Conservation (phyloP, 2,329 filamentous ascomycete genomes). For the Leptographium wingfieldii region DNA sequence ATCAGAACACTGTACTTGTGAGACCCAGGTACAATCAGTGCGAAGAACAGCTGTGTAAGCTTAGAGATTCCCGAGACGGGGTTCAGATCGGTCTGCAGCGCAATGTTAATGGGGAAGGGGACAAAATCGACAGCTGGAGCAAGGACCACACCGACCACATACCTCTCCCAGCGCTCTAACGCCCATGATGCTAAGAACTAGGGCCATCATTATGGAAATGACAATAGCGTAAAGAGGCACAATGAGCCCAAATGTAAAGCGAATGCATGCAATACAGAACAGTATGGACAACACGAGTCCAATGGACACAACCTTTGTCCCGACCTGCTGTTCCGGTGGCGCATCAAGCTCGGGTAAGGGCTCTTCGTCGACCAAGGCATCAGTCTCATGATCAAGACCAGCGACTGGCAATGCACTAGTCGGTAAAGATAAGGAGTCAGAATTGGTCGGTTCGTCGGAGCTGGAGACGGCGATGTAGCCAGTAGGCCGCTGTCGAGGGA, state of each 20-base stretch:
- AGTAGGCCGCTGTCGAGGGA: constrained; percentile 3
- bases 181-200: constrained; percentile 64
- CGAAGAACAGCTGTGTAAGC: constrained; percentile 90
- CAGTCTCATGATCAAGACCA: constrained; percentile 5
- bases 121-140: background rate
- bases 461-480: constrained; percentile 14
- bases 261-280: constrained; percentile 71
- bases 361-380: constrained; percentile 9
- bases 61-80: constrained; percentile 96
- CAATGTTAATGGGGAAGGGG: background rate
- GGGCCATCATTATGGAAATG: constrained; percentile 70
- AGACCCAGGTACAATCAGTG: constrained; percentile 68
- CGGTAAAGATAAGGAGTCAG: background rate
- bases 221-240: constrained; percentile 68
- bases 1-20: constrained; percentile 83
- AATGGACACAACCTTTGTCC: constrained; percentile 55
- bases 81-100: constrained; percentile 64
- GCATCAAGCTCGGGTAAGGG: constrained; percentile 54
- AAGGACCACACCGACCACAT: background rate
- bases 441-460: background rate
- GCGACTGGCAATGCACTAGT: constrained; percentile 4
- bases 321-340: constrained; percentile 70
- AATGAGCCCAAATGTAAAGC: constrained; percentile 64
- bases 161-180: constrained; percentile 53
- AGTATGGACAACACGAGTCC: constrained; percentile 64